Percentiles rank a stretch among this genome's conserved stretches.
Conservation (phyloP, 169 alveolate species). For the Miamiensis avidus region DNA sequence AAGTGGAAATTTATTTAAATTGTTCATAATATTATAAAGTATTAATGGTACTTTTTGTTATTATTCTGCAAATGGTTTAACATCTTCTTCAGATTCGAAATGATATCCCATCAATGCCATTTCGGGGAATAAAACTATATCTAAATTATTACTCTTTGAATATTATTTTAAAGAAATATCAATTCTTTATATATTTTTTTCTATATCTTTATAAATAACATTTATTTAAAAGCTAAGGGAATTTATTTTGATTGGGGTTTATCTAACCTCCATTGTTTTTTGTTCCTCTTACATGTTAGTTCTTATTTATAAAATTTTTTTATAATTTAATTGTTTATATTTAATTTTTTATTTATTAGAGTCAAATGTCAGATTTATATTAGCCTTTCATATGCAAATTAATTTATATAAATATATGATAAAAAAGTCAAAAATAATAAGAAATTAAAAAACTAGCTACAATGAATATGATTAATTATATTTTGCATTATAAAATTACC, state of each 20-base stretch:
- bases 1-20: too few relatives aligned
- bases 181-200: conserved; percentile 26
- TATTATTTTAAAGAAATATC: conserved; percentile 24
- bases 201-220: neutral
- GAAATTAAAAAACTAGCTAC: too few relatives aligned
- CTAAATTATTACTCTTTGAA: conserved; percentile 41
- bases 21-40: neutral
- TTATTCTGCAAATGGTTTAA: conserved; percentile 50
- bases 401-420: too few relatives aligned
- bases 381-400: too few relatives aligned
- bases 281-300: neutral
- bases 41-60: conserved; percentile 31
- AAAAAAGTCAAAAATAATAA: too few relatives aligned
- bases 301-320: neutral
- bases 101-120: conserved; percentile 65
- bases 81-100: conserved; percentile 48
- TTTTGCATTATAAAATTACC: too few relatives aligned
- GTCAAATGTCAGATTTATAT: too few relatives aligned
- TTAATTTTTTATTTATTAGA: neutral
- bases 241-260: neutral
- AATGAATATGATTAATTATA: too few relatives aligned
- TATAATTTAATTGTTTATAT: too few relatives aligned
- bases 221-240: neutral
- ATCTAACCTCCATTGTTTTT: neutral
- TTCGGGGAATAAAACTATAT: conserved; percentile 67